Base-by-base conservation (phyloP, 2,329 filamentous ascomycete species). In the Blastomyces silverae region DNA sequence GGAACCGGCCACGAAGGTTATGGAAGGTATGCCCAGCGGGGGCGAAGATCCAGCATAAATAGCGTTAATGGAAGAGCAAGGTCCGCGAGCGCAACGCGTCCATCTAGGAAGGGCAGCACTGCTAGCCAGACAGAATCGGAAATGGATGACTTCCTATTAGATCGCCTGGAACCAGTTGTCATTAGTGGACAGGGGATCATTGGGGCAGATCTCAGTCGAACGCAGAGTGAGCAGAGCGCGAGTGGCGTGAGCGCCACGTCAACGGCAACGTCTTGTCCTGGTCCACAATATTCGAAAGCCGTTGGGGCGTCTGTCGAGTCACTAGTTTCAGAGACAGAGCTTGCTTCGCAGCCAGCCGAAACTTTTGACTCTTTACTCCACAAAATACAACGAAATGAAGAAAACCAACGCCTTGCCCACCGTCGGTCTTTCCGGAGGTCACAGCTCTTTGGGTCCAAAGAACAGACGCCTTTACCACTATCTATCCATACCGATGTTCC, bases 1-100 rank as follows among this genome's bases (percentile, higher is more conserved):
- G 93, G 93, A n/a, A 97, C 93, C 48, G 93, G 93, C 0, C 92
- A 97, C 71, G 93, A 97, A 78, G 79, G 79, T 37, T 83, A 83
- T 68, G 79, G 79, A 15, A 82, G 75, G 68, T 80, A 82, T 70
- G 74, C 74, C 4, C 75, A 77, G 64, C 74, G 80, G 53, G 79
- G 79, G 56, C 75, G 80, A 62, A 79, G 77, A 66, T 63, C 73
- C 61, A 81, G 79, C 63, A 70, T 75, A 59, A 73, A 77, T 64
- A 79, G 74, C 68, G 77, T 71, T 59, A 74, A 74, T 17, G 75
- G 73, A 46, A 75, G 77, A 67, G 76, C 72, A 67, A 75, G 76
- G 56, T 80, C 75, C 61, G 76, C 74, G 31, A 79, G 79, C 67
- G 77, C 75, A 1, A 76, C 75, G 20, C 67, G 73, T 60, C 79